Conservation (phyloP, 164 flowering plant genomes). For the Tetracentron sinense region DNA sequence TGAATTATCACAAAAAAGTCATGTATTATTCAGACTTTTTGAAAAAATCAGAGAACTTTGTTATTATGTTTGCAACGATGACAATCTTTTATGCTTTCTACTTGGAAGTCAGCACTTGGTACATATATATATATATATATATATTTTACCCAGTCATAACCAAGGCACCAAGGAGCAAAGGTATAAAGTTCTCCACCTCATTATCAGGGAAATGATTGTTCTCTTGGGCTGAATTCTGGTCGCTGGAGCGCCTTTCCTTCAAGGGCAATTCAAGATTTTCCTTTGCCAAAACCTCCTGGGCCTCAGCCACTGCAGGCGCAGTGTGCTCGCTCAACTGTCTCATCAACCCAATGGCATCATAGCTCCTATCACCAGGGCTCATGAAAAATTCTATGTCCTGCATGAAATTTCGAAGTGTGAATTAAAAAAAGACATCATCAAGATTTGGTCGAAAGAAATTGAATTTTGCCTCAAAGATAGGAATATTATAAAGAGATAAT, state of each 20-base stretch:
- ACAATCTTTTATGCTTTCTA: too few species aligned
- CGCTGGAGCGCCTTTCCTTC: slow-evolving; percentile 22
- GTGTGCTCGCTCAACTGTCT: slow-evolving; percentile 75
- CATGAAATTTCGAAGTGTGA: slow-evolving; percentile 1
- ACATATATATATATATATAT: too few species aligned
- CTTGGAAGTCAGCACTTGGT: too few species aligned
- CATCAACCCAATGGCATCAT: slow-evolving; percentile 89
- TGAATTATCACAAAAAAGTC: too few species aligned
- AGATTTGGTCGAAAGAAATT: not conserved
- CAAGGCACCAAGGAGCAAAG: slow-evolving; percentile 33
- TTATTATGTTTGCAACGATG: too few species aligned
- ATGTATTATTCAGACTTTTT: too few species aligned
- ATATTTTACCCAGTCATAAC: too few species aligned
- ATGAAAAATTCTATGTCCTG: slow-evolving; percentile 74
- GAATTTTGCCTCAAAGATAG: too few species aligned
- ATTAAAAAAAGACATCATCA: not conserved
- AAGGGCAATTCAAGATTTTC: slow-evolving; percentile 44
- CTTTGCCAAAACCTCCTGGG: slow-evolving; percentile 70
- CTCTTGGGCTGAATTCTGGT: slow-evolving; percentile 19
- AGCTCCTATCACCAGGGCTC: slow-evolving; percentile 77
- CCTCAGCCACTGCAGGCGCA: slow-evolving; percentile 68
- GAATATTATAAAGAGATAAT: too few species aligned
- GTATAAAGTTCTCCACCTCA: slow-evolving; percentile 22
- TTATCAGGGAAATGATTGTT: slow-evolving; percentile 18
- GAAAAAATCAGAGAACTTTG: too few species aligned